A percentile compares a stretch with the other conserved stretches of the same genome.
These are phyloP conservation scores for Monosporozyma unispora DNA, from an alignment of 805 yeast species.

Conservation along the genomic window DNA sequence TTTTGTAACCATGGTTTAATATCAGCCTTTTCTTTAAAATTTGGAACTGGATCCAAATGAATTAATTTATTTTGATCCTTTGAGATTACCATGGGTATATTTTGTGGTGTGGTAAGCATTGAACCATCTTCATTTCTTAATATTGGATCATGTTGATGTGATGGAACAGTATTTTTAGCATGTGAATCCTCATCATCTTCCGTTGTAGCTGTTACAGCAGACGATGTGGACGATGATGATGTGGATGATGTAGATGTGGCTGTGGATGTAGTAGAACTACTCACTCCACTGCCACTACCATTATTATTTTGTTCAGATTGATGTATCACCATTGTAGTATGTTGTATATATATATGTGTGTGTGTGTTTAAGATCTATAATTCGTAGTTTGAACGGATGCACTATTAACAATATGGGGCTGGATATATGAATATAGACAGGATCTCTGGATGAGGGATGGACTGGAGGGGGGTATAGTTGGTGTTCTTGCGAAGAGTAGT, in stretches of 20 bases:
- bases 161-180: neutral
- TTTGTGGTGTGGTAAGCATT: slow-evolving; percentile 8
- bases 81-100: slow-evolving; percentile 7
- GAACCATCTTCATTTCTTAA: slow-evolving; percentile 1
- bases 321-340: neutral
- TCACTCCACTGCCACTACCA: neutral
- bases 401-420: neutral
- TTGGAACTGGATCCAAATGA: slow-evolving; percentile 32
- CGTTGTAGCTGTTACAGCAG: neutral
- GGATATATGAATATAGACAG: neutral
- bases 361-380: neutral
- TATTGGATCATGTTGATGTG: slow-evolving; percentile 5
- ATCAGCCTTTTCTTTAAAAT: slow-evolving; percentile 36
- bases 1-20: slow-evolving; percentile 57
- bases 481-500: too few species aligned
- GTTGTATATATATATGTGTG: neutral
- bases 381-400: neutral
- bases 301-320: neutral
- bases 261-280: neutral
- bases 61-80: slow-evolving; percentile 23
- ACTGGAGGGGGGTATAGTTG: too few species aligned
- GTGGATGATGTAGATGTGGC: neutral
- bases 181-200: neutral
- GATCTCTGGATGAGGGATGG: neutral
- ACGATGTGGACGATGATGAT: neutral